Percentiles rank a stretch among this genome's conserved stretches.
These are phyloP conservation scores for Aspergillus baeticus DNA, from an alignment of 495 filamentous ascomycete genomes.

Conservation along the genomic window DNA sequence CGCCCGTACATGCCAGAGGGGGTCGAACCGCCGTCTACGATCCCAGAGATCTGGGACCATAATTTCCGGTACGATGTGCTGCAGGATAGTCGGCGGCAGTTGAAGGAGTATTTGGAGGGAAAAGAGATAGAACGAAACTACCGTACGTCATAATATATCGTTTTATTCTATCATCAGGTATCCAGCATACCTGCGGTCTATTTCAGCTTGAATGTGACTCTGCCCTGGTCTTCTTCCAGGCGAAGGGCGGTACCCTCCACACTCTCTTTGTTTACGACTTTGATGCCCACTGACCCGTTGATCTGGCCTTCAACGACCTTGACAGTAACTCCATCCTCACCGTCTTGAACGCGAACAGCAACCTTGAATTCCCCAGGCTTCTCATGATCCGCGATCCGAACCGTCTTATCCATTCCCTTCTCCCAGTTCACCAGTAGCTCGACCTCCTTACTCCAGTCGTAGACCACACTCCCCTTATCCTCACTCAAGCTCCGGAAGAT, in stretches of 20 bases:
- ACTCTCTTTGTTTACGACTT: conserved; percentile 11
- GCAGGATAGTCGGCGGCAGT: background rate
- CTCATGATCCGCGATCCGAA: conserved; percentile 11
- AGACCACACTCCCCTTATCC: background rate
- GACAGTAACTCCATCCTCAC: background rate
- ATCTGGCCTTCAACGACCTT: conserved; percentile 4
- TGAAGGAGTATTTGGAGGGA: background rate
- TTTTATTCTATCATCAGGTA: background rate
- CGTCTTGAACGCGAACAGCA: background rate
- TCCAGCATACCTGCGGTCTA: background rate
- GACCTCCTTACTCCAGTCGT: conserved; percentile 14
- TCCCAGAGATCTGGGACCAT: conserved; percentile 1
- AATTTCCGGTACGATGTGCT: conserved; percentile 10
- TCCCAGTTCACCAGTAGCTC: conserved; percentile 11
- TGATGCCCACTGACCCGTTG: background rate
- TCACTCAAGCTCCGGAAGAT: background rate
- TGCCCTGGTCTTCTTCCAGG: background rate
- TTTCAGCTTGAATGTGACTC: background rate
- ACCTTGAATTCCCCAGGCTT: background rate
- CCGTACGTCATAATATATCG: too few relatives aligned
- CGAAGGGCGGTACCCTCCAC: too few relatives aligned
- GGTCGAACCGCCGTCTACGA: background rate
- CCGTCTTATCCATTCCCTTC: conserved; percentile 11
- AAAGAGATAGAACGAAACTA: background rate
- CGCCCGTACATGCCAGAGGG: conserved; percentile 3